These are phyloP conservation scores for Hyaloscypha bicolor DNA, from an alignment of 495 filamentous ascomycete genomes.

Conservation along the genomic window DNA sequence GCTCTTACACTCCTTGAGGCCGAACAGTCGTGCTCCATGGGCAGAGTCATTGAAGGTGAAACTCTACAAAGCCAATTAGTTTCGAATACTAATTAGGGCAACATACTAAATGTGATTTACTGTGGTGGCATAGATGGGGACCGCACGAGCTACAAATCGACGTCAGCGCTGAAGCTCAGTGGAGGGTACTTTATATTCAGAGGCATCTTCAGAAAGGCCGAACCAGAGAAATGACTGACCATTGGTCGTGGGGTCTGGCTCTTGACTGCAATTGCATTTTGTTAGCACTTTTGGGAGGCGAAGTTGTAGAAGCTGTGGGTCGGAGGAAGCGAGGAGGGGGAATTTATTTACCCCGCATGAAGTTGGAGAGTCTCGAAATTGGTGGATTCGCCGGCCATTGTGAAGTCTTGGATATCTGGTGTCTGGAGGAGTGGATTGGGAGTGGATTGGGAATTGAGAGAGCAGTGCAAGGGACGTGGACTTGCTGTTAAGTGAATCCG, in stretches of 20 bases:
- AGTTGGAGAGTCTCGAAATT: conserved; percentile 95
- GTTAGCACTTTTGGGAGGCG: conserved; percentile 23
- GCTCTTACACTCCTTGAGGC: conserved; percentile 76
- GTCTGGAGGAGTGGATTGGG: background rate
- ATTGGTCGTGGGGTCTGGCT: conserved; percentile 84
- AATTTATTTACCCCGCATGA: conserved; percentile 77
- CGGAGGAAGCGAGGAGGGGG: background rate
- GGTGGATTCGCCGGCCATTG: conserved; percentile 32
- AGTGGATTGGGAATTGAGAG: background rate
- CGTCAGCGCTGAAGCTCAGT: background rate
- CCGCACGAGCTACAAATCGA: conserved; percentile 61
- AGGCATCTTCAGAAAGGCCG: background rate
- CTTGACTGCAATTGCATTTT: conserved; percentile 57
- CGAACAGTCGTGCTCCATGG: conserved; percentile 93
- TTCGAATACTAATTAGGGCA: background rate
- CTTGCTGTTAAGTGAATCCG: background rate
- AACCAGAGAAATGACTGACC: conserved; percentile 16
- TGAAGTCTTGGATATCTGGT: background rate
- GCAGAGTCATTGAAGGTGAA: conserved; percentile 96
- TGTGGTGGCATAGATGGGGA: conserved; percentile 95
- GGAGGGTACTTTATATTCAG: too few relatives aligned
- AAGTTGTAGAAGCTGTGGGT: conserved; percentile 8
- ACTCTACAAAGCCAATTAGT: conserved; percentile 55
- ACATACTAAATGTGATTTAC: conserved; percentile 47
- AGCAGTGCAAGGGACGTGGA: background rate